Evolutionary conservation across 331 rosid genomes (phyloP), one percentile per base, ranked within the genome.

Genomic region (Quercus tomentella): DNA sequence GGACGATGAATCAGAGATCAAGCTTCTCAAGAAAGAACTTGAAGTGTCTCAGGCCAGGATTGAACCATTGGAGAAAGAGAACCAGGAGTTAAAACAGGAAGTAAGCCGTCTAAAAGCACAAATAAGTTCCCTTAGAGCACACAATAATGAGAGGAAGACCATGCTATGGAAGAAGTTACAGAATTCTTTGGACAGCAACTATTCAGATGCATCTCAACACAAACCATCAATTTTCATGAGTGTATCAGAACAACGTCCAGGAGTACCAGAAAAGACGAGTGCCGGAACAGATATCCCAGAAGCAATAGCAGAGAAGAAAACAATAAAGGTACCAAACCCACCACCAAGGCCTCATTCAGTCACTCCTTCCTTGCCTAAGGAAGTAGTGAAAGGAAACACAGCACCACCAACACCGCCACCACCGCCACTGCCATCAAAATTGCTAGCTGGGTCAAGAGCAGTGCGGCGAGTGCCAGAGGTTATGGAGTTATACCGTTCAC

Each of bases 401-500:
- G 63, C 72, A 33, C 58, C 67, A 70, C 84, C 82, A 26, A 78
- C 75, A 71, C 92, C 91, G 4, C 93, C 96, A 6, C 97, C 97
- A 11, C 99, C 97, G 5, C 96, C 95, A 8, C 77, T 86, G 17
- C 96, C 90, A 4, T 82, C 91, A 17, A 93, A 87, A 78, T 82
- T 87, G 17, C 76, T 79, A 4, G 75, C 77, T 1, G 87, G 93
- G 12, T 63, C 89, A 16, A 96, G 83, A 85, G 87, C 88, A 5
- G 92, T 96, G 54, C 89, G 94, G 43, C 94, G 97, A 63, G 99
- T 96, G 41, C 99, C 98, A 0, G 98, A 91, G 88, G 91, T 93
- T 30, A 87, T 90, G 35, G 98, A 96, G 79, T 45, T 96, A 54
- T 91, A 93, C 89, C 97, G 99, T 41, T 86, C 90, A 18, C 92